Conservation (phyloP, 2,329 filamentous ascomycete species). For the Dothideomycetes sp. region DNA sequence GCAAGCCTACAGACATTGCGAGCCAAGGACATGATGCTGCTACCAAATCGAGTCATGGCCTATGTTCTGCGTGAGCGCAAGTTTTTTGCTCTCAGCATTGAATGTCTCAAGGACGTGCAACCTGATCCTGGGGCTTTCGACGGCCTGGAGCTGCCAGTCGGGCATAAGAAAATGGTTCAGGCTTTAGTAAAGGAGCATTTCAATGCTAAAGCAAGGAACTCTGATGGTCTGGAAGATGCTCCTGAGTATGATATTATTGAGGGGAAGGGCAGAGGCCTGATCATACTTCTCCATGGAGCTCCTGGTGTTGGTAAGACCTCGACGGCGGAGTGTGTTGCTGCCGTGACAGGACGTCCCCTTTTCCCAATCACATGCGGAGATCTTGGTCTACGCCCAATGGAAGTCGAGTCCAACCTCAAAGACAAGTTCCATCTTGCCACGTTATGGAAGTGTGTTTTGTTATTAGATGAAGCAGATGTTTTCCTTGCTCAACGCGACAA, state of each 20-base stretch:
- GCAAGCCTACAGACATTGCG: no score
- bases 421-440: conserved; percentile 5
- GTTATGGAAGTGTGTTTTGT: conserved; percentile 20
- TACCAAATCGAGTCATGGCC: no score
- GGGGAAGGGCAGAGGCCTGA: conserved; percentile 27
- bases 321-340: conserved; percentile 15
- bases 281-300: conserved; percentile 25
- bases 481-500: conserved; percentile 17
- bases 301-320: conserved; percentile 28
- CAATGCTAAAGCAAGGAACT: no score
- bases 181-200: conserved; percentile 22
- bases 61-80: no score
- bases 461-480: conserved; percentile 29
- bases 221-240: no score
- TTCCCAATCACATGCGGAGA: conserved; percentile 3
- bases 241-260: conserved; percentile 6
- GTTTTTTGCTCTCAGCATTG: no score
- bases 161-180: conserved; percentile 22
- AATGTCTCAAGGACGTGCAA: no score
- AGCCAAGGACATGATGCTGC: no score
- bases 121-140: no score
- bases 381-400: neutral
- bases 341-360: conserved; percentile 7
- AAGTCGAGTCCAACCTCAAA: neutral
- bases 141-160: conserved; percentile 18